These are phyloP conservation scores for Cercophora sp. DNA, from an alignment of 495 filamentous ascomycete genomes.

Conservation along the genomic window DNA sequence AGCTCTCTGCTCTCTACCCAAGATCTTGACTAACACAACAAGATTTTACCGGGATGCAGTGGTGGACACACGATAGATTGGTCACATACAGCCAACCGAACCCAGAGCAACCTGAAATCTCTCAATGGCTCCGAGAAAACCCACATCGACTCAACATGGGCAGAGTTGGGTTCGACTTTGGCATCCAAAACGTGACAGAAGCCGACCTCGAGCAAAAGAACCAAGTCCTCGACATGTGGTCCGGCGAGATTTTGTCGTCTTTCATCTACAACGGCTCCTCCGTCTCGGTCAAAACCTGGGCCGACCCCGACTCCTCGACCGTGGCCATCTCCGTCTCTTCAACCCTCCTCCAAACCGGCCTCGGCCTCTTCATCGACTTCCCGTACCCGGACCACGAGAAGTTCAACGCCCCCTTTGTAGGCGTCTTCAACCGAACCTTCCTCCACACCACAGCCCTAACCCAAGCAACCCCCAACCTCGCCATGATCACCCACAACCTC, in stretches of 20 bases:
- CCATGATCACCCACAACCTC: constrained; percentile 43
- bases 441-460: constrained; percentile 40
- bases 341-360: constrained; percentile 28
- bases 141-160: constrained; percentile 50
- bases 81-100: constrained; percentile 52
- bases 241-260: constrained; percentile 41
- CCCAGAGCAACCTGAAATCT: constrained; percentile 46
- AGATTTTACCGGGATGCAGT: constrained; percentile 46
- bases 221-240: constrained; percentile 48
- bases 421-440: constrained; percentile 40
- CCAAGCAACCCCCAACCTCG: constrained; percentile 19
- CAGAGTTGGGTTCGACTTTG: constrained; percentile 45
- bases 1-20: neutral
- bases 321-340: constrained; percentile 44
- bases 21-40: neutral
- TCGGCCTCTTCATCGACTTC: constrained; percentile 51
- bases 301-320: constrained; percentile 44
- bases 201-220: constrained; percentile 33
- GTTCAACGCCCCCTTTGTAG: constrained; percentile 47
- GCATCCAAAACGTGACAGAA: constrained; percentile 36
- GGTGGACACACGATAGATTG: constrained; percentile 53
- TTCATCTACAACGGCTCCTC: constrained; percentile 38
- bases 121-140: constrained; percentile 52
- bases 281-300: constrained; percentile 43
- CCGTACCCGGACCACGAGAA: constrained; percentile 46